Conservation (phyloP, 179 eudicot genomes). For the Sideroxylon spinosum region DNA sequence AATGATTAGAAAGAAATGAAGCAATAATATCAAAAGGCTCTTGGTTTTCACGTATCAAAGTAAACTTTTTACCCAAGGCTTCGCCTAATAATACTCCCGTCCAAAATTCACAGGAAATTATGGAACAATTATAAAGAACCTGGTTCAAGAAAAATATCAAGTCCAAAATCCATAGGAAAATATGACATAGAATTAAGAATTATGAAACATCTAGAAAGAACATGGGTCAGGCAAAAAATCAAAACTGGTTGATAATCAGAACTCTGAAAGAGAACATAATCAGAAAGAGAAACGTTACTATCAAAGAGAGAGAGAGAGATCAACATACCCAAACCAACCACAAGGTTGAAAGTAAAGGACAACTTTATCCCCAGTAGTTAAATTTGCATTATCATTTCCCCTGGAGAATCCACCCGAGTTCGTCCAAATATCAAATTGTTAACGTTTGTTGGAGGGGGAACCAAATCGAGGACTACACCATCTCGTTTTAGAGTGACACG, state of each 20-base stretch:
- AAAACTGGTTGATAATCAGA: background rate
- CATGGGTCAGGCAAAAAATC: background rate
- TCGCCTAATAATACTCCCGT: background rate
- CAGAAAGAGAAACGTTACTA: slow-evolving; percentile 3
- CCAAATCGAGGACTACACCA: slow-evolving; percentile 55
- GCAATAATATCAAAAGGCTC: background rate
- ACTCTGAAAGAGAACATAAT: background rate
- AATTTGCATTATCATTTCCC: slow-evolving; percentile 57
- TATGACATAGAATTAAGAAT: background rate
- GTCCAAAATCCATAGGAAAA: background rate
- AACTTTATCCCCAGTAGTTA: slow-evolving; percentile 59
- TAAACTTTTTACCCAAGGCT: background rate
- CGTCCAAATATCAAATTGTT: slow-evolving; percentile 61
- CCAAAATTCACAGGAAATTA: background rate
- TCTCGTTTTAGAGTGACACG: slow-evolving; percentile 51
- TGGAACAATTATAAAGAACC: background rate
- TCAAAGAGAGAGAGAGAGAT: background rate
- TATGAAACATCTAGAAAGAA: background rate
- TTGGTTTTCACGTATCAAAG: background rate
- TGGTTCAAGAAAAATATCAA: background rate
- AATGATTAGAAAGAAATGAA: background rate
- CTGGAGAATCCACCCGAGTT: slow-evolving; percentile 63
- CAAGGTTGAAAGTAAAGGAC: slow-evolving; percentile 65
- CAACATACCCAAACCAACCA: slow-evolving; percentile 65
- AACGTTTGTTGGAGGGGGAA: slow-evolving; percentile 60